Conservation (phyloP, 2,329 filamentous ascomycete genomes). For the Remersonia thermophila region DNA sequence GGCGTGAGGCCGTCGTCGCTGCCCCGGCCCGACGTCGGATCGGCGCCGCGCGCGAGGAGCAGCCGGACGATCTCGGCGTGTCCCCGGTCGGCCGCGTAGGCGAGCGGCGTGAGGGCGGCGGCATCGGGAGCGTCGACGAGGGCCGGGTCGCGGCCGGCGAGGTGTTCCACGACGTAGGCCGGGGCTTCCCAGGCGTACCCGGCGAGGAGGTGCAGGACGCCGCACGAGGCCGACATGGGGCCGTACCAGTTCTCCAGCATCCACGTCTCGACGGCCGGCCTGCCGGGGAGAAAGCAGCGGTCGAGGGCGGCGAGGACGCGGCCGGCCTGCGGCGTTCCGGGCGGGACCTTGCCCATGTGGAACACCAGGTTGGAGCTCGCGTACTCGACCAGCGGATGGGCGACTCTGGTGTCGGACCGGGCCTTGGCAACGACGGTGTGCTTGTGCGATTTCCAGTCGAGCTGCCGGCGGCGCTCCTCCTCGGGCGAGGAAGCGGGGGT, state of each 20-base stretch:
- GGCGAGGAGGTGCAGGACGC: not conserved
- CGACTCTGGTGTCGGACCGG: not conserved
- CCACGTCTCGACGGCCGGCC: not conserved
- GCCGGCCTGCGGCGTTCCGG: not conserved
- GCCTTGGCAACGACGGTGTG: too few species aligned
- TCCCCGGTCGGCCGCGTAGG: not conserved
- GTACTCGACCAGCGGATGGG: not conserved
- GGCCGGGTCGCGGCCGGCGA: not conserved
- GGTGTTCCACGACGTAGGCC: conserved; percentile 1
- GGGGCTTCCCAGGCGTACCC: not conserved
- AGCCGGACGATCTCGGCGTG: not conserved
- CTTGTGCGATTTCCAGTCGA: too few species aligned
- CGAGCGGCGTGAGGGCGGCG: not conserved
- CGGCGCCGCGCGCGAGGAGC: conserved; percentile 3
- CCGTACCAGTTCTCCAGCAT: not conserved
- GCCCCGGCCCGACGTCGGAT: not conserved
- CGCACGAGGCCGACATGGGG: not conserved
- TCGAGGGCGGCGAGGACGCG: conserved; percentile 1
- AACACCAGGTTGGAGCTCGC: conserved; percentile 1
- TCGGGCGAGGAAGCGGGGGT: too few species aligned
- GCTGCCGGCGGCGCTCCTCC: too few species aligned
- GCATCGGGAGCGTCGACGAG: not conserved
- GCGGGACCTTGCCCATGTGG: conserved; percentile 1
- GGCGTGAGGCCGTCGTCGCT: conserved; percentile 2
- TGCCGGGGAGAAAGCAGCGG: not conserved